A percentile compares a stretch with the other conserved stretches of the same genome.
Evolutionary conservation across 495 filamentous ascomycete species (phyloP).

Genomic region (Hypoxylon crocopeplum): DNA sequence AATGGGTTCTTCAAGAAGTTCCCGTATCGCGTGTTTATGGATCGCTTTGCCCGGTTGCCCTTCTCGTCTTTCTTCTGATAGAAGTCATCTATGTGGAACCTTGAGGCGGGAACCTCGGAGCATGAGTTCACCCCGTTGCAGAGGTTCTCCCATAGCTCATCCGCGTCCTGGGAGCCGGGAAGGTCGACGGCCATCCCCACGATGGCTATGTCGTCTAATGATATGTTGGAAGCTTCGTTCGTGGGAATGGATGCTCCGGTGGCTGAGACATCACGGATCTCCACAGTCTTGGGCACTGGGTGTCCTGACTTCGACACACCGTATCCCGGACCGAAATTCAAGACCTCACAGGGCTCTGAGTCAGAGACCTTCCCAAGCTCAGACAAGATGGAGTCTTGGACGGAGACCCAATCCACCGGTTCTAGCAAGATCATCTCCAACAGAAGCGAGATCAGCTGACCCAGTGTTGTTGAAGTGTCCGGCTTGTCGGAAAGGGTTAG

Average conservation of each 20-base stretch:
- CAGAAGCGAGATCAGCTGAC: no score
- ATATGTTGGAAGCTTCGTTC: not conserved
- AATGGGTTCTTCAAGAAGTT: slow-evolving; percentile 23
- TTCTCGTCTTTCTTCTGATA: no score
- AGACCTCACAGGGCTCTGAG: not conserved
- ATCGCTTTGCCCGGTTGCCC: slow-evolving; percentile 5
- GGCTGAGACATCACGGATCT: not conserved
- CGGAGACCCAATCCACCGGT: slow-evolving; percentile 11
- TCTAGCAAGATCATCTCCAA: slow-evolving; percentile 13
- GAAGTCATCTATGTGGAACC: no score
- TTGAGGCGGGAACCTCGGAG: slow-evolving; percentile 7
- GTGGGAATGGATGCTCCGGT: not conserved
- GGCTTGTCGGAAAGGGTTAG: no score
- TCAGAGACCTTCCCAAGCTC: not conserved
- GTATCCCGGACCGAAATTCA: slow-evolving; percentile 2
- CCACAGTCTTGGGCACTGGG: not conserved
- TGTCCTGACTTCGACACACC: not conserved
- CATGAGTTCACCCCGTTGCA: slow-evolving; percentile 4
- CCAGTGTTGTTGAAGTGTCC: no score
- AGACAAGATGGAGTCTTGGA: slow-evolving; percentile 8
- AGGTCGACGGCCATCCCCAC: slow-evolving; percentile 18
- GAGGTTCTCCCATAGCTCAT: slow-evolving; percentile 19
- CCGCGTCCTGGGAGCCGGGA: slow-evolving; percentile 5
- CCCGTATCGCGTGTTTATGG: not conserved
- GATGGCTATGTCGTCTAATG: slow-evolving; percentile 10